Evolutionary conservation across 2,329 filamentous ascomycete species (phyloP), one percentile per base, ranked within the genome.

Genomic region (Colletotrichum lupini): DNA sequence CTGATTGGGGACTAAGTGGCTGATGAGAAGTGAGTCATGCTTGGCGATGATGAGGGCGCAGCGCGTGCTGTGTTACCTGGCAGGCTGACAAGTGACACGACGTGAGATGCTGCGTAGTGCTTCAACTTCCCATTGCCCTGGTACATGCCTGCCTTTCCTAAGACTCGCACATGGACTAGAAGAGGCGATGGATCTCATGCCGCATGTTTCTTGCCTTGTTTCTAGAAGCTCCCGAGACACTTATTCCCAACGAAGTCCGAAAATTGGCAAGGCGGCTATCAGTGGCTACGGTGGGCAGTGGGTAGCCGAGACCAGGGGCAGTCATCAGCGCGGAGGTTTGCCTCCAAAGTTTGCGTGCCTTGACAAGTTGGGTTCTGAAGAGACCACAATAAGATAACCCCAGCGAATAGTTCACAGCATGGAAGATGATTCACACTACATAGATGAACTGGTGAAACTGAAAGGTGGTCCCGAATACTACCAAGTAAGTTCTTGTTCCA

Each of bases 11-110:
- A 24, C 19, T 12, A 59, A 30, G 14, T 24, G 6, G 30, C 14
- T 14, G 53, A 60, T 55, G 58, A 30, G 26, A 24, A 64, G 59
- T 72, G 69, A 72, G 52, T 72, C 69, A 72, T 72, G 24, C 66
- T 72, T 72, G 69, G 69, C 59, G 37, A 53, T 63, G 58, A 63
- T 64, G 69, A 63, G 14, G 59, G 58, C 46, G 68, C 28, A 61
- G 68, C 65, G 65, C 57, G 52, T 60, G 65, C 32, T 65, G 24
- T 28, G 69, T 53, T 72, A 68, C 65, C 69, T 72, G 52, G 26
- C 30, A 68, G 69, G 69, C 69, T 28, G 24, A 68, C 64, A n/a
- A 28, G 65, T 24, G 24, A 59, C 19, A 16, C n/a, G 16, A 57
- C 5, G 2, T 8, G 56, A 19, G 42, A 3, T 49, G 19, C 9